Conservation (phyloP, 2,329 filamentous ascomycete genomes). For the Epichloe glyceriae region DNA sequence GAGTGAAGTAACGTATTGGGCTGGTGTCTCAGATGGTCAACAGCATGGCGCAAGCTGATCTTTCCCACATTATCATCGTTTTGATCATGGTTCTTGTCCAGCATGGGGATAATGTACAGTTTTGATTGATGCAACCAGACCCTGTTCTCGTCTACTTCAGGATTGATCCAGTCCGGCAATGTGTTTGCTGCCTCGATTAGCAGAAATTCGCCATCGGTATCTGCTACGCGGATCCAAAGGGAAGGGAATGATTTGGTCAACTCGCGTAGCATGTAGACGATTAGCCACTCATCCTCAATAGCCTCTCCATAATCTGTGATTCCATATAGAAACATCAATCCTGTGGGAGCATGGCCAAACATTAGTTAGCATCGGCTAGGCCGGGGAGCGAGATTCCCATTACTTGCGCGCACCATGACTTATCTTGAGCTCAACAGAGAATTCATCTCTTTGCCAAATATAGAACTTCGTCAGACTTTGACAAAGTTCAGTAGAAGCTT, state of each 20-base stretch:
- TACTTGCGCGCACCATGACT: conserved; percentile 33
- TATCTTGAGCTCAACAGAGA: conserved; percentile 55
- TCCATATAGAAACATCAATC: conserved; percentile 54
- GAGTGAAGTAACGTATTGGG: conserved; percentile 55
- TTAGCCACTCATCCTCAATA: conserved; percentile 93
- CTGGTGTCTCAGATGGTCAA: conserved; percentile 42
- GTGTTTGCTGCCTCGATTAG: conserved; percentile 85
- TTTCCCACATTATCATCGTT: conserved; percentile 8
- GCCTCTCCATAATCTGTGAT: conserved; percentile 84
- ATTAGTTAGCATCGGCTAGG: neutral
- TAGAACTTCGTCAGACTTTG: conserved; percentile 63
- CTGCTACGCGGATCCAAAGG: conserved; percentile 71
- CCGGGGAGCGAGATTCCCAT: neutral
- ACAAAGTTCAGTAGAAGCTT: conserved; percentile 48
- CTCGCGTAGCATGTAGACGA: conserved; percentile 79
- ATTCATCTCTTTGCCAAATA: conserved; percentile 86
- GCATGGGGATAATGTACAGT: conserved; percentile 55
- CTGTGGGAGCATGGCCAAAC: neutral
- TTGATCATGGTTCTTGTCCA: conserved; percentile 20
- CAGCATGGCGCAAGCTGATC: conserved; percentile 52
- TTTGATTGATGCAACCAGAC: conserved; percentile 78
- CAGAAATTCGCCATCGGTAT: conserved; percentile 90
- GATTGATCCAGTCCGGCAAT: conserved; percentile 80
- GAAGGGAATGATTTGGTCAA: conserved; percentile 59
- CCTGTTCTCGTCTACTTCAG: conserved; percentile 75